Evolutionary conservation across 2,329 filamentous ascomycete species (phyloP), one percentile per base, ranked within the genome.

Genomic region (Fusarium humuli): DNA sequence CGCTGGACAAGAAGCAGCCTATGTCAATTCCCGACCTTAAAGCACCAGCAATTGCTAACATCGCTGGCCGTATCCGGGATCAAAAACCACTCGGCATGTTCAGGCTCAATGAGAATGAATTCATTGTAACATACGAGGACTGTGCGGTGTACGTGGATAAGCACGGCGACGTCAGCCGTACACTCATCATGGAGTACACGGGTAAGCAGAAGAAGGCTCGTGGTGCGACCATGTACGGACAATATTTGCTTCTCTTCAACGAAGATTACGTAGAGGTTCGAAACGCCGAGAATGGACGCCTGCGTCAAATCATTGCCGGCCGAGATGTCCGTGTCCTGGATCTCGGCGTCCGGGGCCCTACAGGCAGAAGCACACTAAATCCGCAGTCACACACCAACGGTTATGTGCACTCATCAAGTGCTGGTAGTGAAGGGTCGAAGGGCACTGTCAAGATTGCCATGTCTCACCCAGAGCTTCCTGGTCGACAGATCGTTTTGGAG

Each of bases 71-170:
- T 29, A 92, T 99, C 73, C 89, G 89, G 60, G 91, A 93, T 71
- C 93, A 97, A 76, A 89, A 90, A 59, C 95, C 96, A 0, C 84
- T 99, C 13, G 94, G 94, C 73, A 99, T 99, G 96, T 98, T 99
- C 85, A 90, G 94, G 42, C 89, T 99, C 57, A 94, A 92, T 71
- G 93, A 97, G 63, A 92, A 92, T 60, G 96, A 97, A 79, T 99
- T 98, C 81, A 84, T 99, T 27, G 89, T 98, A 50, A 93, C 92
- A 40, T 99, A 98, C 79, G 93, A 97, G 80, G 94, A 98, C 80
- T 98, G 95, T 74, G 96, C 94, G 20, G 94, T 99, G 11, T 99
- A 98, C 77, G 92, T 98, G 77, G 97, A 99, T 84, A 98, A 98
- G 81, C 94, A 98, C 80, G 96, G 96, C 71, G 96, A 99, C 67